Conservation (phyloP, 192 early-diverging fungal species). For the Neocallimastix lanati region DNA sequence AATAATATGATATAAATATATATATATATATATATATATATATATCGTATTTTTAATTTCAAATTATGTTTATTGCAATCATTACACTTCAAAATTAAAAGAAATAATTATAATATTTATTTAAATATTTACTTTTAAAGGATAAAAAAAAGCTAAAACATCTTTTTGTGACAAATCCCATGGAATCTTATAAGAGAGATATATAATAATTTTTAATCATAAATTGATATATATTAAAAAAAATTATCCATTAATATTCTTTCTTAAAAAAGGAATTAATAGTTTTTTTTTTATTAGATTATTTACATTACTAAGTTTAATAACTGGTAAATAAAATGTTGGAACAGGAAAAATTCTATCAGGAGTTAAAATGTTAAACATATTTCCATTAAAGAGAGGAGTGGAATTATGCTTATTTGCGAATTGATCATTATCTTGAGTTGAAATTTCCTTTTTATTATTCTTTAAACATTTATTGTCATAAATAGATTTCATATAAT, state of each 20-base stretch:
- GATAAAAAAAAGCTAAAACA: background rate
- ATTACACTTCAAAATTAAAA: no score
- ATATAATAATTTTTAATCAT: no score
- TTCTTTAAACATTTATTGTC: background rate
- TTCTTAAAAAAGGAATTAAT: no score
- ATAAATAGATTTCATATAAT: background rate
- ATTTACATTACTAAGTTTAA: background rate
- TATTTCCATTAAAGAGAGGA: background rate
- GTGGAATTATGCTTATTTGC: background rate
- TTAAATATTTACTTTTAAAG: background rate
- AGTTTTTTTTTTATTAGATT: no score
- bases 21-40: no score
- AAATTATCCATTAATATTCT: no score
- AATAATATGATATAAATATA: no score
- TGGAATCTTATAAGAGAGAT: background rate
- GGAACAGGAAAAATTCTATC: background rate
- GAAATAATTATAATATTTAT: no score
- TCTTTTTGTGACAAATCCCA: background rate
- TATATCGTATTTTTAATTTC: no score
- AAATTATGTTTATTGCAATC: no score
- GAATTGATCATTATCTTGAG: background rate
- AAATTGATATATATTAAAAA: no score
- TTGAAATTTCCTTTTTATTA: background rate
- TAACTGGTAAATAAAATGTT: background rate
- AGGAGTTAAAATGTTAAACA: background rate